phyloP scores from a whole-genome alignment of 306 rosid genomes.

The Malus sieversii region DNA sequence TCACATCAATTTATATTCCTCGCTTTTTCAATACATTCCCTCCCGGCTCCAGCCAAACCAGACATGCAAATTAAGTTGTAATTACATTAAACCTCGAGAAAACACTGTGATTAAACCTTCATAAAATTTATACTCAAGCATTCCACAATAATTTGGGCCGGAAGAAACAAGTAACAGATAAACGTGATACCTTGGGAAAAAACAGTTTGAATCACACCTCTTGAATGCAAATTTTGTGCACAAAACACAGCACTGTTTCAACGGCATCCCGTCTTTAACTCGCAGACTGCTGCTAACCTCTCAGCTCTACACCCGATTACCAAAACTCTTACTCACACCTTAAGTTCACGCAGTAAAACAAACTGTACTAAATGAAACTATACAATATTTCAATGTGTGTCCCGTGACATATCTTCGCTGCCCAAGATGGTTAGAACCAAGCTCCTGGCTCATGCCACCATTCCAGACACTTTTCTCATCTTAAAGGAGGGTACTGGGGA shows the following conservation, averaged over 20 bases:
- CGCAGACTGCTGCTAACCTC: neutral
- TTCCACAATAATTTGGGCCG: too few relatives aligned
- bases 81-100: too few relatives aligned
- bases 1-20: too few relatives aligned
- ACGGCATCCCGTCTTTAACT: neutral
- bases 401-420: neutral
- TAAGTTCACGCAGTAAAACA: neutral
- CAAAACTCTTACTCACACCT: neutral
- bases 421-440: neutral
- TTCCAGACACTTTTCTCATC: neutral
- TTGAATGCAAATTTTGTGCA: neutral
- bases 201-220: neutral
- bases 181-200: too few relatives aligned
- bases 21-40: neutral
- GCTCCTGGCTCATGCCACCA: neutral
- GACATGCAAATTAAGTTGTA: too few relatives aligned
- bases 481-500: neutral
- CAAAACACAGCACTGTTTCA: neutral
- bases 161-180: too few relatives aligned
- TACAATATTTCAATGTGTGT: neutral
- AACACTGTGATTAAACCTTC: too few relatives aligned
- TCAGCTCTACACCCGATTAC: neutral
- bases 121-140: too few relatives aligned
- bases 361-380: neutral
- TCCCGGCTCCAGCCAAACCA: too few relatives aligned